Conservation (phyloP, 805 yeast genomes). For the Huiozyma naganishii region DNA sequence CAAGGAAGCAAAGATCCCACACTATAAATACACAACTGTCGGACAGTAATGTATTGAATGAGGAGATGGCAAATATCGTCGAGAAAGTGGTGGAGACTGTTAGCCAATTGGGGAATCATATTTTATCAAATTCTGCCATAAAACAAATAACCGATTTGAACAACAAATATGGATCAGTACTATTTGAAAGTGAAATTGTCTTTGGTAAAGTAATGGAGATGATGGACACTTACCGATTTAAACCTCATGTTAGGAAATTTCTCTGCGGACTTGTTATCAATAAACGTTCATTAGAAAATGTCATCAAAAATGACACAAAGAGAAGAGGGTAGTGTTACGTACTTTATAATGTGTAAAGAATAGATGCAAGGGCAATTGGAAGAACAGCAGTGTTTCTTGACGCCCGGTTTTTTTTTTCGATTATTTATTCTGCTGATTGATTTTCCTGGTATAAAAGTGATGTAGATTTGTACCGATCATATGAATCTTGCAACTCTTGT, state of each 20-base stretch:
- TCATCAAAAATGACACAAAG: constrained; percentile 35
- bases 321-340: neutral
- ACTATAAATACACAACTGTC: neutral
- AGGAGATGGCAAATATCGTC: constrained; percentile 6
- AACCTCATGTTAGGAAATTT: constrained; percentile 51
- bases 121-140: constrained; percentile 42
- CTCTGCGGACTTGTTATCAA: constrained; percentile 55
- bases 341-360: neutral
- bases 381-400: neutral
- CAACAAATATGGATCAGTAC: constrained; percentile 37
- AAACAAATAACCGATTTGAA: constrained; percentile 48
- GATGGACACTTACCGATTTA: constrained; percentile 48
- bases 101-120: constrained; percentile 47
- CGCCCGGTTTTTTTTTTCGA: neutral
- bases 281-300: constrained; percentile 39
- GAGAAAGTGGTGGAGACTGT: constrained; percentile 30
- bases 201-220: constrained; percentile 41
- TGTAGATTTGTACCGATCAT: constrained; percentile 18
- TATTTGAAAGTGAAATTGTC: constrained; percentile 42
- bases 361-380: neutral
- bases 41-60: neutral
- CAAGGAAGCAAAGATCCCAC: constrained; percentile 1
- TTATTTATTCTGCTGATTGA: neutral
- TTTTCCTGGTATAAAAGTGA: constrained; percentile 23
- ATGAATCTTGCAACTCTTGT: constrained; percentile 17